A percentile compares a stretch with the other conserved stretches of the same genome.
Evolutionary conservation across 2,329 filamentous ascomycete species (phyloP).

Genomic region (Penicillium sp.): DNA sequence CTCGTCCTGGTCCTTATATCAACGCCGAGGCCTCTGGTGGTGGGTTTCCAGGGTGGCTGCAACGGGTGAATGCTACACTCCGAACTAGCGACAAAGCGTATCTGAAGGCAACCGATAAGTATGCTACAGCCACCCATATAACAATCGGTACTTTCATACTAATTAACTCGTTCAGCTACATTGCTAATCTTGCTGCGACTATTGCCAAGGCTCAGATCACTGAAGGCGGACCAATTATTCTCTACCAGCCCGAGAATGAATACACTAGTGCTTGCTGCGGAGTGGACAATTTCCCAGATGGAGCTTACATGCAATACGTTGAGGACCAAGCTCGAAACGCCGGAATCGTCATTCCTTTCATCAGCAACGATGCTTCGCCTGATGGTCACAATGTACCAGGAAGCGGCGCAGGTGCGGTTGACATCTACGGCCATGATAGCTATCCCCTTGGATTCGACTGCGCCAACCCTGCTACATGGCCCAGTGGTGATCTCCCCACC

Average conservation of each 20-base stretch:
- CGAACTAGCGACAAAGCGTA: constrained; percentile 63
- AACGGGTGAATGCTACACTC: constrained; percentile 62
- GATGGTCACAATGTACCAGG: constrained; percentile 63
- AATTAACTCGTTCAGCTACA: constrained; percentile 49
- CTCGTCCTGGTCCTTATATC: constrained; percentile 70
- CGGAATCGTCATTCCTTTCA: constrained; percentile 70
- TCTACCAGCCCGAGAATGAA: constrained; percentile 80
- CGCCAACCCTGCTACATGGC: constrained; percentile 61
- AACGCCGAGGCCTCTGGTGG: constrained; percentile 75
- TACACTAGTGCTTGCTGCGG: constrained; percentile 57
- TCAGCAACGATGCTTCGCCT: constrained; percentile 68
- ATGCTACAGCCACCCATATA: constrained; percentile 13
- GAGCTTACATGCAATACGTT: constrained; percentile 67
- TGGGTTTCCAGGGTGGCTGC: constrained; percentile 77
- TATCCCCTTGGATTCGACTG: constrained; percentile 55
- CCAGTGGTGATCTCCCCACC: constrained; percentile 55
- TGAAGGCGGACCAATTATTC: constrained; percentile 74
- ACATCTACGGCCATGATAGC: constrained; percentile 66
- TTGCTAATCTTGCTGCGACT: constrained; percentile 59
- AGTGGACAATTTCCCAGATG: constrained; percentile 59
- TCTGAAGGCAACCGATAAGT: constrained; percentile 65
- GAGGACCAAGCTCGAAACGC: constrained; percentile 65
- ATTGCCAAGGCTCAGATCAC: constrained; percentile 77
- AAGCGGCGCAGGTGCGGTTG: constrained; percentile 54
- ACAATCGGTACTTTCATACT: constrained; percentile 1